Evolutionary conservation across 1,139 yeast species (phyloP).

Genomic region (Yamadazyma conglobata): DNA sequence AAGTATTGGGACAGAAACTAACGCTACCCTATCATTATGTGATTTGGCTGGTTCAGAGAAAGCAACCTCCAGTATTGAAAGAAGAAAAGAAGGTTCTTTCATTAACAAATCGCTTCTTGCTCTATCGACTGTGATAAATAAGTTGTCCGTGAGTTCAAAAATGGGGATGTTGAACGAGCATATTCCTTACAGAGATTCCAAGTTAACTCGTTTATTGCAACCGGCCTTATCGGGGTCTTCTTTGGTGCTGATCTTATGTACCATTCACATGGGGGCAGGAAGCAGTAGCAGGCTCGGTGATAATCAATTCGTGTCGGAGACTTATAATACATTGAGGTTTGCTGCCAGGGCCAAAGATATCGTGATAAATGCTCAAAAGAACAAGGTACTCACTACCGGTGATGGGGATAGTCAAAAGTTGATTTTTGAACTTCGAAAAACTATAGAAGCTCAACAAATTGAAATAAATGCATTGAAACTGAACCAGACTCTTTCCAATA

Average conservation of each 20-base stretch:
- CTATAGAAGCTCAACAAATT: slow-evolving; percentile 41
- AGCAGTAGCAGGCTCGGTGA: slow-evolving; percentile 15
- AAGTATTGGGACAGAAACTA: slow-evolving; percentile 37
- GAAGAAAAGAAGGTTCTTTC: slow-evolving; percentile 89
- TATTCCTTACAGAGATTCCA: slow-evolving; percentile 90
- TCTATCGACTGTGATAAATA: slow-evolving; percentile 82
- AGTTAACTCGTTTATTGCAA: slow-evolving; percentile 80
- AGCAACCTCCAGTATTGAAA: slow-evolving; percentile 75
- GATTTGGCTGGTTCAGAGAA: slow-evolving; percentile 96
- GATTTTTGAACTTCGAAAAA: slow-evolving; percentile 44
- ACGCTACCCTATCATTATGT: slow-evolving; percentile 77
- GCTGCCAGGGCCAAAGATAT: slow-evolving; percentile 93
- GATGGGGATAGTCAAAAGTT: slow-evolving; percentile 43
- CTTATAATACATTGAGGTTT: slow-evolving; percentile 82
- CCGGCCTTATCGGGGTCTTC: slow-evolving; percentile 90
- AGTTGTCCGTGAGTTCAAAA: slow-evolving; percentile 48
- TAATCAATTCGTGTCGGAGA: slow-evolving; percentile 62
- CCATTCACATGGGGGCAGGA: slow-evolving; percentile 60
- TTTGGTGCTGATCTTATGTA: slow-evolving; percentile 82
- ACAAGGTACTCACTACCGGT: slow-evolving; percentile 28
- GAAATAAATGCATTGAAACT: slow-evolving; percentile 28
- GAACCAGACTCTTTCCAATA: slow-evolving; percentile 2
- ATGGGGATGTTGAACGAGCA: slow-evolving; percentile 42
- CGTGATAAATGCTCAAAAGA: slow-evolving; percentile 62
- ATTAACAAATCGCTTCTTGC: slow-evolving; percentile 89